Percentiles rank a stretch among this genome's conserved stretches.
These are phyloP conservation scores for Setomelanomma holmii DNA, from an alignment of 2,329 filamentous ascomycete species.

Conservation along the genomic window DNA sequence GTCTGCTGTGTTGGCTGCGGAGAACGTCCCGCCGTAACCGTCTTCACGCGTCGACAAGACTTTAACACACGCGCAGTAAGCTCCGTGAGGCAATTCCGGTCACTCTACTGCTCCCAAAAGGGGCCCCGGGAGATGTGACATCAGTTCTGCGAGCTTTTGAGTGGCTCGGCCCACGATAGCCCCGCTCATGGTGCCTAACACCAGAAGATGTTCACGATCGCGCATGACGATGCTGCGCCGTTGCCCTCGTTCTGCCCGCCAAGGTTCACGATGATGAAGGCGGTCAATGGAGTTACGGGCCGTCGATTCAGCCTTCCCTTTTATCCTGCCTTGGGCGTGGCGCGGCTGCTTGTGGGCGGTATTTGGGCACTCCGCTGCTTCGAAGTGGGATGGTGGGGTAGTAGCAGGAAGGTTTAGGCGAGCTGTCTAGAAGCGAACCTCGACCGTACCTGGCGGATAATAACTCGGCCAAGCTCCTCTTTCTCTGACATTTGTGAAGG, in stretches of 20 bases:
- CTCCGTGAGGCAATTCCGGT: constrained; percentile 27
- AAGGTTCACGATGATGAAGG: constrained; percentile 30
- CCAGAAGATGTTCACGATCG: constrained; percentile 21
- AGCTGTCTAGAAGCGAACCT: constrained; percentile 5
- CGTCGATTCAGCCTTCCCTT: constrained; percentile 45
- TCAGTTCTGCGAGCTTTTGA: constrained; percentile 28
- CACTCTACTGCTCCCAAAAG: constrained; percentile 21
- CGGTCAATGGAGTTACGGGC: constrained; percentile 47
- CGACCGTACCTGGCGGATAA: background rate
- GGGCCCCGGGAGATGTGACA: constrained; percentile 22
- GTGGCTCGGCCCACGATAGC: constrained; percentile 22
- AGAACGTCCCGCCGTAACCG: constrained; percentile 48
- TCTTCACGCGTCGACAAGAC: constrained; percentile 39
- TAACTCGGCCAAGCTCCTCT: constrained; percentile 7
- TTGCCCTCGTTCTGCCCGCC: constrained; percentile 39
- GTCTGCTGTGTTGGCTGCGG: constrained; percentile 35
- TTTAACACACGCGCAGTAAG: constrained; percentile 33
- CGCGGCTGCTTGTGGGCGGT: constrained; percentile 13
- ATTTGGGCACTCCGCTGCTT: constrained; percentile 5
- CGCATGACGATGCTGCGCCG: constrained; percentile 31
- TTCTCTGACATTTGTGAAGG: constrained; percentile 19
- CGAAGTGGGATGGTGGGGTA: constrained; percentile 15
- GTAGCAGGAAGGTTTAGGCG: constrained; percentile 17
- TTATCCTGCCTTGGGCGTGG: constrained; percentile 26
- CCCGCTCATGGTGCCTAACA: constrained; percentile 24